phyloP scores from a whole-genome alignment of 179 eudicot genomes.

The Beta lomatogona region DNA sequence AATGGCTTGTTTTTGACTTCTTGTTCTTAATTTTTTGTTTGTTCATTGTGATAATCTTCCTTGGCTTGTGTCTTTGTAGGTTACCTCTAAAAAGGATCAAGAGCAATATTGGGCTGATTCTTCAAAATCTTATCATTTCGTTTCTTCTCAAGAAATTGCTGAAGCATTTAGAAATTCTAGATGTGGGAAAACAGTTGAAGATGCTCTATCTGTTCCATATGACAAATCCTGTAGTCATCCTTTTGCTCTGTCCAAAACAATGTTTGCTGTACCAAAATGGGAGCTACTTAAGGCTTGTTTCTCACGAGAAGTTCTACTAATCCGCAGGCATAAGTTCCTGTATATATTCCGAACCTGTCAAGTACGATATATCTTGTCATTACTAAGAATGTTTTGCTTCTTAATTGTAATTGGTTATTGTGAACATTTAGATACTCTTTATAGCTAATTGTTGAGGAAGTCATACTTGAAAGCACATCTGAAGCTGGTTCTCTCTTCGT shows the following conservation, averaged over 20 bases:
- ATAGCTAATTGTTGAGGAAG: background rate
- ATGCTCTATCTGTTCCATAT: slow-evolving; percentile 54
- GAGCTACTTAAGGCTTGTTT: slow-evolving; percentile 78
- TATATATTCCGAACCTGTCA: slow-evolving; percentile 81
- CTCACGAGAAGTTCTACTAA: slow-evolving; percentile 64
- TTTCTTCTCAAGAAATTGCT: slow-evolving; percentile 66
- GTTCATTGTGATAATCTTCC: slow-evolving; percentile 1
- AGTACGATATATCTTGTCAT: slow-evolving; percentile 38
- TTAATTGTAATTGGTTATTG: background rate
- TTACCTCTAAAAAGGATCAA: slow-evolving; percentile 89
- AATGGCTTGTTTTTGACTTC: background rate
- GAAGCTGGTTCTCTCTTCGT: no score
- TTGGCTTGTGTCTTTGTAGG: slow-evolving; percentile 46
- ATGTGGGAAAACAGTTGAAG: slow-evolving; percentile 51
- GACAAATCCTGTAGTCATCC: slow-evolving; percentile 63
- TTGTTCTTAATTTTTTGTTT: background rate
- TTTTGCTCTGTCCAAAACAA: slow-evolving; percentile 53
- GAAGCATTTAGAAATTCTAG: slow-evolving; percentile 67
- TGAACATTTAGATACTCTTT: background rate
- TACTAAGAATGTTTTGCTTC: background rate
- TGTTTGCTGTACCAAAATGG: slow-evolving; percentile 55
- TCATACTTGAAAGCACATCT: background rate
- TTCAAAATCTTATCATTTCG: slow-evolving; percentile 64
- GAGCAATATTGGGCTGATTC: slow-evolving; percentile 84
- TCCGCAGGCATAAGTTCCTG: slow-evolving; percentile 73